These are phyloP conservation scores for Epichloe amarillans DNA, from an alignment of 2,329 filamentous ascomycete species.

Conservation along the genomic window DNA sequence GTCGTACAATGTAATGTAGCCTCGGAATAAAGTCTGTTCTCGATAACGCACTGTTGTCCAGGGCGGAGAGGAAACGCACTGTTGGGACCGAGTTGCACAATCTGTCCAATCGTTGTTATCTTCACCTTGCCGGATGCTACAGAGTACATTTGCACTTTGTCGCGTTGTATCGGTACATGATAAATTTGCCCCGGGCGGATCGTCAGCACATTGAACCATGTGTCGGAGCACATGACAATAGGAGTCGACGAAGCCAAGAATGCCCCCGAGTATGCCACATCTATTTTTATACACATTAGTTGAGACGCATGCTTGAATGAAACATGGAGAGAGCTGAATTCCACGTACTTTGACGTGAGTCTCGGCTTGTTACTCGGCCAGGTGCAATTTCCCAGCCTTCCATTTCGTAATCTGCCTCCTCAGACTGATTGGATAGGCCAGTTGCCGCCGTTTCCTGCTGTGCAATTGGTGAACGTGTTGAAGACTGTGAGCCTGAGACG, in stretches of 20 bases:
- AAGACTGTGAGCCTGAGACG: background rate
- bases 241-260: slow-evolving; percentile 26
- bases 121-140: slow-evolving; percentile 28
- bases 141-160: slow-evolving; percentile 25
- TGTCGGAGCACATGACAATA: slow-evolving; percentile 22
- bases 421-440: background rate
- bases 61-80: slow-evolving; percentile 31
- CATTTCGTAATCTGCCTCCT: slow-evolving; percentile 3
- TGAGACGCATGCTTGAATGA: background rate
- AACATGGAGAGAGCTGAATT: background rate
- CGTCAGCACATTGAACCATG: slow-evolving; percentile 27
- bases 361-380: slow-evolving; percentile 22
- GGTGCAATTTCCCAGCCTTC: slow-evolving; percentile 26
- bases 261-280: slow-evolving; percentile 29
- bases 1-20: slow-evolving; percentile 29
- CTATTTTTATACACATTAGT: slow-evolving; percentile 13
- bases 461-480: background rate
- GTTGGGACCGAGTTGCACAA: slow-evolving; percentile 28
- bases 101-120: slow-evolving; percentile 22
- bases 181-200: slow-evolving; percentile 25
- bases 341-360: slow-evolving; percentile 22
- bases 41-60: slow-evolving; percentile 22
- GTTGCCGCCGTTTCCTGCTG: background rate
- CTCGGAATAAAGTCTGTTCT: slow-evolving; percentile 32
- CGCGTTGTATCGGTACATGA: slow-evolving; percentile 16